A percentile compares a stretch with the other conserved stretches of the same genome.
Conservation (phyloP, 257 asterid genomes). For the Solanum lignicaule region DNA sequence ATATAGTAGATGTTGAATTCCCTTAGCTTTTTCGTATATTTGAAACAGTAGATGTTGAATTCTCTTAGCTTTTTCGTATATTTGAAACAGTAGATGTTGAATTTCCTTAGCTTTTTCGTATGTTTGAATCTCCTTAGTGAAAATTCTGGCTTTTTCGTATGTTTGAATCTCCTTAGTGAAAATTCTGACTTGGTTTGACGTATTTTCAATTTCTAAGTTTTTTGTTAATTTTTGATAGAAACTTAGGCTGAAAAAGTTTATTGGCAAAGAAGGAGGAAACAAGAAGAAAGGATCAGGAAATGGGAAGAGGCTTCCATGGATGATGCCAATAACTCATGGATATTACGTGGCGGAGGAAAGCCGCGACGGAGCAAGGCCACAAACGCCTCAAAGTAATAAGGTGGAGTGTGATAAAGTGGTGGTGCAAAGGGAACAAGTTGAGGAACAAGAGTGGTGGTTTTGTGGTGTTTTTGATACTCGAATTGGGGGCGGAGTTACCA, state of each 20-base stretch:
- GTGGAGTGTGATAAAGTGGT: slow-evolving; percentile 23
- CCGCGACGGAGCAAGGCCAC: neutral
- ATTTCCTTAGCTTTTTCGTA: neutral
- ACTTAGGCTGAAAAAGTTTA: slow-evolving; percentile 16
- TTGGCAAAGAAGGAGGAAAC: slow-evolving; percentile 14
- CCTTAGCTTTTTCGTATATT: neutral
- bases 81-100: neutral
- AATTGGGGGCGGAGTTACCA: slow-evolving; percentile 27
- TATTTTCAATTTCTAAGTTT: neutral
- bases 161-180: neutral
- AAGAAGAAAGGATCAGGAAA: neutral
- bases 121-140: neutral
- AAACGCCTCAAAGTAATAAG: neutral
- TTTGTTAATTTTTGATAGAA: slow-evolving; percentile 9
- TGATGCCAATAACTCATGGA: slow-evolving; percentile 39
- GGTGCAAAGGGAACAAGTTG: slow-evolving; percentile 33
- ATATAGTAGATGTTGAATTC: neutral
- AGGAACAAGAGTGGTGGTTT: slow-evolving; percentile 40
- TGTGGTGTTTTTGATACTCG: slow-evolving; percentile 46
- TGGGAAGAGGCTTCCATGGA: slow-evolving; percentile 28
- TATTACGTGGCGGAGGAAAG: slow-evolving; percentile 17
- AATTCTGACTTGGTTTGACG: neutral
- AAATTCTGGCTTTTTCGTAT: neutral
- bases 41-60: neutral
- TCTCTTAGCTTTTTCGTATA: neutral